A percentile compares a stretch with the other conserved stretches of the same genome.
phyloP scores from a whole-genome alignment of 805 yeast species.

The Kuraishia cidri region DNA sequence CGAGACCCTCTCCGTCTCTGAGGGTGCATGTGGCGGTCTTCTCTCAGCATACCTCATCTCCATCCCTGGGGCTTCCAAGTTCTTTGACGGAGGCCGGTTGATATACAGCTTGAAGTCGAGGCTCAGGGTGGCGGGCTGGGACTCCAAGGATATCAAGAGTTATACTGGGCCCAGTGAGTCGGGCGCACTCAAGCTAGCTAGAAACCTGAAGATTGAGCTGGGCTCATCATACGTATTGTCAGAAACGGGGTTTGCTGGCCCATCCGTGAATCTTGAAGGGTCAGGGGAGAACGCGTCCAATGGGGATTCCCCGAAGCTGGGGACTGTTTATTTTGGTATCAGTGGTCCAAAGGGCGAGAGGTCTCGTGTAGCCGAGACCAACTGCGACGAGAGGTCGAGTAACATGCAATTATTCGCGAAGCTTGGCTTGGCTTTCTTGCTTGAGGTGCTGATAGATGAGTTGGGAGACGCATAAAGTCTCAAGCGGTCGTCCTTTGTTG shows the following conservation, averaged over 20 bases:
- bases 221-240: constrained; percentile 78
- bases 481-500: too few relatives aligned
- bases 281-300: constrained; percentile 6
- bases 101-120: constrained; percentile 73
- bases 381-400: constrained; percentile 38
- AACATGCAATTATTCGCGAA: constrained; percentile 77
- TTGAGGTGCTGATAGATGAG: constrained; percentile 35
- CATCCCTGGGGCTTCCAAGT: constrained; percentile 78
- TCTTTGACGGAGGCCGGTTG: constrained; percentile 77
- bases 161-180: constrained; percentile 79
- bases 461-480: too few relatives aligned
- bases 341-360: constrained; percentile 54
- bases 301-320: constrained; percentile 32
- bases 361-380: constrained; percentile 36
- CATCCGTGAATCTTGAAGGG: constrained; percentile 32
- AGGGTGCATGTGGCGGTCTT: constrained; percentile 87
- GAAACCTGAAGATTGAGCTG: constrained; percentile 70
- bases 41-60: constrained; percentile 74
- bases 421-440: constrained; percentile 51
- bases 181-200: constrained; percentile 68
- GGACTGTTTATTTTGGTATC: constrained; percentile 65
- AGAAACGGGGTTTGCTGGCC: constrained; percentile 89
- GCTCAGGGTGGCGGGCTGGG: constrained; percentile 72
- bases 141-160: constrained; percentile 52
- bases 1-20: constrained; percentile 73